Conservation (phyloP, 257 asterid species). For the Solanum appendiculatum region DNA sequence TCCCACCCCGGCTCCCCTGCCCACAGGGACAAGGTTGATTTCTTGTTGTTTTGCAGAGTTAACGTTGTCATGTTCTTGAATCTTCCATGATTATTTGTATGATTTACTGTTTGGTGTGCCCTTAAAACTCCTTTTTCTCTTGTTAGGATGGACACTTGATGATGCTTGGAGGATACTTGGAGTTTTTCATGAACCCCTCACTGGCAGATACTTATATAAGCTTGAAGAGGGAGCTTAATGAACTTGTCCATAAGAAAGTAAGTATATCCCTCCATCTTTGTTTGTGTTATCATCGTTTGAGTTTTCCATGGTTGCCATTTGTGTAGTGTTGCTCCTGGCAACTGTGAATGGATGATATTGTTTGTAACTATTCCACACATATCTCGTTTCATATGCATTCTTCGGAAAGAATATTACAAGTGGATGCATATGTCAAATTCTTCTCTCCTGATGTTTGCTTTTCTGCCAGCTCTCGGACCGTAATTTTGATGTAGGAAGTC, state of each 20-base stretch:
- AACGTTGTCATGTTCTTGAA: neutral
- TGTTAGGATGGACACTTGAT: constrained; percentile 80
- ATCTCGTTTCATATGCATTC: neutral
- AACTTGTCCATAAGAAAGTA: constrained; percentile 71
- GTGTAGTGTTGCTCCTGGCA: neutral
- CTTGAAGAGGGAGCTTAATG: constrained; percentile 72
- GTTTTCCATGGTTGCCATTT: neutral
- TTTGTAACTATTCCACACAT: neutral
- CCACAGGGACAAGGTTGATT: neutral
- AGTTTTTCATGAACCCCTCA: constrained; percentile 73
- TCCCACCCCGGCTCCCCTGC: neutral
- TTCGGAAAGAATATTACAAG: neutral
- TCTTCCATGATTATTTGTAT: neutral
- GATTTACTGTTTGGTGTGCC: neutral
- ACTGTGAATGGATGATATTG: neutral
- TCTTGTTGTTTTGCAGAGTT: neutral
- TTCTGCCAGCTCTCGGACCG: constrained; percentile 67
- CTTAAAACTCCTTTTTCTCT: constrained; percentile 8
- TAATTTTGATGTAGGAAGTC: constrained; percentile 35
- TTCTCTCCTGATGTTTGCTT: constrained; percentile 14
- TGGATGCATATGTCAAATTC: neutral
- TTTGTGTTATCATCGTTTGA: neutral
- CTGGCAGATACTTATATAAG: constrained; percentile 52
- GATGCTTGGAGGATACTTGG: constrained; percentile 90
- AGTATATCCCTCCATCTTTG: neutral